These are phyloP conservation scores for Obelidium mucronatum DNA, from an alignment of 192 early-diverging fungal species.

Conservation along the genomic window DNA sequence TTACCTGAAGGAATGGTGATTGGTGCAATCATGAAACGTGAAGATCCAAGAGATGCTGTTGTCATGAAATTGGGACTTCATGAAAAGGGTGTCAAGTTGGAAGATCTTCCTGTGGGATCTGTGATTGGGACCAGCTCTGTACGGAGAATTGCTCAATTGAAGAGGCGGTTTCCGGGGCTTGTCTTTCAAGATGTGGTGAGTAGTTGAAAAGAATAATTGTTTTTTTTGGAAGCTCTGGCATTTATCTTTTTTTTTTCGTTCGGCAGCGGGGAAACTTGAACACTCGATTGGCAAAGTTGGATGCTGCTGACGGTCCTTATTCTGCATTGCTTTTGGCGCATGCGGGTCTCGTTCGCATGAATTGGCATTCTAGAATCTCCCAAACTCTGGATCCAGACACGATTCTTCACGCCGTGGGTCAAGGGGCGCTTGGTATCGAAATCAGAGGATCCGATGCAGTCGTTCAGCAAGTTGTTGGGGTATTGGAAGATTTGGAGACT, in stretches of 20 bases:
- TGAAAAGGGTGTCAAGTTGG: constrained; percentile 52
- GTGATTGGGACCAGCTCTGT: constrained; percentile 91
- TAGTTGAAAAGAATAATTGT: no score
- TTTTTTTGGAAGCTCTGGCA: no score
- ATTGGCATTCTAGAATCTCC: constrained; percentile 73
- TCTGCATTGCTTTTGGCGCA: constrained; percentile 80
- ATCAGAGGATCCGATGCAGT: constrained; percentile 70
- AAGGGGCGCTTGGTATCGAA: constrained; percentile 91
- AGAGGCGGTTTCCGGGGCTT: constrained; percentile 76
- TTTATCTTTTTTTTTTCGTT: constrained; percentile 43
- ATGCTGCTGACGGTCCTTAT: constrained; percentile 73
- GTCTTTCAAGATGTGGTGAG: constrained; percentile 79
- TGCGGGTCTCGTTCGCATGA: constrained; percentile 83
- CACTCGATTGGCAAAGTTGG: constrained; percentile 85
- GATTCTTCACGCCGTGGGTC: constrained; percentile 89
- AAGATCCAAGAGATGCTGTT: constrained; percentile 90
- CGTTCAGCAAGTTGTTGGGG: constrained; percentile 56
- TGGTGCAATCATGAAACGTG: constrained; percentile 84
- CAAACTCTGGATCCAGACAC: constrained; percentile 63
- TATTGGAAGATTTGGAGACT: constrained; percentile 72
- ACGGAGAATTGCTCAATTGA: constrained; percentile 86
- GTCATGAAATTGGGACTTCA: constrained; percentile 59
- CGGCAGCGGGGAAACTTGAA: constrained; percentile 75
- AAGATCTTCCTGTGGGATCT: constrained; percentile 73
- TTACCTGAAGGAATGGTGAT: constrained; percentile 83